phyloP scores from a whole-genome alignment of 106 monocot species.

The Chionographis japonica region DNA sequence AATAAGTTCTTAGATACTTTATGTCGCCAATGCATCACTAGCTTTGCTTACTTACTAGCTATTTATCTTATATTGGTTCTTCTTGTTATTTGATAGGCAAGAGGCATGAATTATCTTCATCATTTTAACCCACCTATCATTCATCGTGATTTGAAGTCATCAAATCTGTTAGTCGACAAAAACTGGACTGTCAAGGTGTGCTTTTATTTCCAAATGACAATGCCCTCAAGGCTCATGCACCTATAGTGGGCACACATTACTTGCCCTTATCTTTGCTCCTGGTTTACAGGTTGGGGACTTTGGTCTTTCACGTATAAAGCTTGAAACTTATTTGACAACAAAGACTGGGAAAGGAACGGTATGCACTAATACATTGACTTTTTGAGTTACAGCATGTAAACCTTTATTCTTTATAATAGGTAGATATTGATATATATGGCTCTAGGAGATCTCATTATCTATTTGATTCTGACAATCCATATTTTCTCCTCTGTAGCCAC shows the following conservation, averaged over 20 bases:
- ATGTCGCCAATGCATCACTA: no score
- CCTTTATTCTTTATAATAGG: neutral
- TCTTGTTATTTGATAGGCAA: constrained; percentile 40
- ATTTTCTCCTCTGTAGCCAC: constrained; percentile 48
- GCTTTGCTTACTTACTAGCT: neutral
- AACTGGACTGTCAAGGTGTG: constrained; percentile 99
- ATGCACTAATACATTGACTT: neutral
- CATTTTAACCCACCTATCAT: constrained; percentile 91
- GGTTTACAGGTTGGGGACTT: constrained; percentile 84
- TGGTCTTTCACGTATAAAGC: constrained; percentile 95
- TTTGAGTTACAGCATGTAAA: neutral
- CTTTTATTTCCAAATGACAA: constrained; percentile 2
- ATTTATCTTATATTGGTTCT: neutral
- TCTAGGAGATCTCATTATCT: no score
- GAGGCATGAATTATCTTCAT: constrained; percentile 99
- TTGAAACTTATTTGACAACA: constrained; percentile 76
- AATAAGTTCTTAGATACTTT: no score
- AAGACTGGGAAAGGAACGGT: constrained; percentile 98
- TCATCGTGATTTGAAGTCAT: constrained; percentile 98
- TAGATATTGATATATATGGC: neutral
- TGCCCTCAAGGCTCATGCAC: neutral
- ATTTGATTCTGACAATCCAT: no score
- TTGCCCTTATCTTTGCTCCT: constrained; percentile 1
- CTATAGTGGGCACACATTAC: neutral
- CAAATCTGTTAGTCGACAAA: constrained; percentile 95